Percentiles rank a stretch among this genome's conserved stretches.
Evolutionary conservation across 2,329 filamentous ascomycete genomes (phyloP).

Genomic region (Phyllosticta paracitricarpa): DNA sequence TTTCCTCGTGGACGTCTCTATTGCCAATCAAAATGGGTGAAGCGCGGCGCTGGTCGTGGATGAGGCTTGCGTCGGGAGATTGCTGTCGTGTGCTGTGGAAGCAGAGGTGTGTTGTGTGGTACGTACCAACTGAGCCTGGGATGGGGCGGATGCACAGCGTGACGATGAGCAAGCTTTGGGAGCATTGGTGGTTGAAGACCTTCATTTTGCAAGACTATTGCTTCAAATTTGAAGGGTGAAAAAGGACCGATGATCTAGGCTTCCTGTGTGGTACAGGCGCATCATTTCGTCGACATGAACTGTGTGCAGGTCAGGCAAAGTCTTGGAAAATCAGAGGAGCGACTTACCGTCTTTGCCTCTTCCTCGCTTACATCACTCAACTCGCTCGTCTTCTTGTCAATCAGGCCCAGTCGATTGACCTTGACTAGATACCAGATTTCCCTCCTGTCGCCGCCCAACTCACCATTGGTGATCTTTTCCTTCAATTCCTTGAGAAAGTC

Average conservation of each 20-base stretch:
- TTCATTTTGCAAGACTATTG: neutral
- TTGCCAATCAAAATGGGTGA: neutral
- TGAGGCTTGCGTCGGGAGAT: neutral
- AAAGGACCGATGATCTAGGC: neutral
- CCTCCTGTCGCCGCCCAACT: conserved; percentile 64
- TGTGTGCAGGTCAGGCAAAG: neutral
- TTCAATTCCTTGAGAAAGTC: conserved; percentile 63
- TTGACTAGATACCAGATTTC: conserved; percentile 76
- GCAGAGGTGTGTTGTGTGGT: neutral
- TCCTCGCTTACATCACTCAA: conserved; percentile 57
- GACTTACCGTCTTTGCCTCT: conserved; percentile 45
- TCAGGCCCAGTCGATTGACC: conserved; percentile 58
- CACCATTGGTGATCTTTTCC: conserved; percentile 54
- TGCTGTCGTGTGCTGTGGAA: neutral
- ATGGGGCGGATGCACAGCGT: neutral
- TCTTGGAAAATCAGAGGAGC: neutral
- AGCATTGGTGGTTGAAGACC: neutral
- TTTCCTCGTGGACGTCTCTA: neutral
- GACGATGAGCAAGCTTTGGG: neutral
- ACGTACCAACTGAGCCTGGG: neutral
- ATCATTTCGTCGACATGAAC: conserved; percentile 2
- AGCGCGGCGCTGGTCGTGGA: neutral
- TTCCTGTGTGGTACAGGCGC: neutral
- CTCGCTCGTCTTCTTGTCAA: conserved; percentile 54
- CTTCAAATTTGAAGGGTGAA: neutral